Percentiles rank a stretch among this genome's conserved stretches.
Evolutionary conservation across 495 filamentous ascomycete genomes (phyloP).

Genomic region (Tirmania nivea): DNA sequence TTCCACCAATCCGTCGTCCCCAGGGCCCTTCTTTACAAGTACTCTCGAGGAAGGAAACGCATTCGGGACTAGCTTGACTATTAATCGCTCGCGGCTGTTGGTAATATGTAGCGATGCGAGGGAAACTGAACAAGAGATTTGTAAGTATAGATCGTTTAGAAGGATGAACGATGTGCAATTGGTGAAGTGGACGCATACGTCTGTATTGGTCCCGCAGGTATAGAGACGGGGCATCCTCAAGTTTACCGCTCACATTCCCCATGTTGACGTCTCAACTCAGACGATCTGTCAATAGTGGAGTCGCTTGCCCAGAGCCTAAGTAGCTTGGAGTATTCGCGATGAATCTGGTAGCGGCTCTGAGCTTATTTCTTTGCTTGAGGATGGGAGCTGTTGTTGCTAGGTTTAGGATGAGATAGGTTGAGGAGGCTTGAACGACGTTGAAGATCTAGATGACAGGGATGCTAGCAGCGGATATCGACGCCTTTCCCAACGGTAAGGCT

Average conservation of each 20-base stretch:
- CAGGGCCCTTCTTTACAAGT: constrained; percentile 46
- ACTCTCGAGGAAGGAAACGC: constrained; percentile 68
- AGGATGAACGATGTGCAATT: not conserved
- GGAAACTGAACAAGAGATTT: constrained; percentile 40
- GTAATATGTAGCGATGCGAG: constrained; percentile 61
- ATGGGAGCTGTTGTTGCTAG: too few species aligned
- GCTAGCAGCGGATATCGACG: too few species aligned
- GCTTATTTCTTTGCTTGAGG: too few species aligned
- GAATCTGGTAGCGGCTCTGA: too few species aligned
- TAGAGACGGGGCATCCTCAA: constrained; percentile 63
- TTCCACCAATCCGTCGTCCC: constrained; percentile 59
- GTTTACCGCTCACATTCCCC: constrained; percentile 82
- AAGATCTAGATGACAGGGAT: too few species aligned
- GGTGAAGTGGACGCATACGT: constrained; percentile 29
- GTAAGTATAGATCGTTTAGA: not conserved
- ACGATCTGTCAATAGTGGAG: too few species aligned
- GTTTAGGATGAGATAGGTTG: too few species aligned
- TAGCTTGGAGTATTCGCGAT: too few species aligned
- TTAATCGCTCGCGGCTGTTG: constrained; percentile 47
- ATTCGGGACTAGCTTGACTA: constrained; percentile 67
- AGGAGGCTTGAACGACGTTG: too few species aligned
- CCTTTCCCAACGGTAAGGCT: too few species aligned
- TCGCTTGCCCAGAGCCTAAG: too few species aligned
- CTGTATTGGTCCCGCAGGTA: constrained; percentile 78
- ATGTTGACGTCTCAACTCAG: constrained; percentile 26